Evolutionary conservation across 441 rosid species (phyloP).

Genomic region (Croton setiger): DNA sequence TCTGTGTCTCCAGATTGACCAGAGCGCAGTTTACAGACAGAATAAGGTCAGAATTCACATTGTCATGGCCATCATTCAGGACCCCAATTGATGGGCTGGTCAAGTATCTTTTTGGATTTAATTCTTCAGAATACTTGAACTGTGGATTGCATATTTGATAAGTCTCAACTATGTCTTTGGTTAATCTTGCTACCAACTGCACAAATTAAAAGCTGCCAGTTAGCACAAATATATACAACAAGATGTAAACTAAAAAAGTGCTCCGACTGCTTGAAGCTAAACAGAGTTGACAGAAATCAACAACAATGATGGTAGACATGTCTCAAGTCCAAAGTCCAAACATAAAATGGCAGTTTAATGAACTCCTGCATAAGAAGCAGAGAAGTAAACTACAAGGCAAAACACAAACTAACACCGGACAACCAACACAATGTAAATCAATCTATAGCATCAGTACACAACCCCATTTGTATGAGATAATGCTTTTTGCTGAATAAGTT

Average conservation of each 20-base stretch:
- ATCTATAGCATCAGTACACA: not conserved
- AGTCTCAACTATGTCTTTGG: conserved; percentile 89
- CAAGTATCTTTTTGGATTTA: conserved; percentile 95
- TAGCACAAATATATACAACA: conserved; percentile 31
- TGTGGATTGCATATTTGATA: conserved; percentile 86
- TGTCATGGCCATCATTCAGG: conserved; percentile 94
- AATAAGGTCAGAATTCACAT: conserved; percentile 95
- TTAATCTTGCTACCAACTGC: conserved; percentile 91
- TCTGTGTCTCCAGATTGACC: conserved; percentile 66
- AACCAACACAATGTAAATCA: not conserved
- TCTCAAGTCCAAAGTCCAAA: not conserved
- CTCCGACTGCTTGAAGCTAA: conserved; percentile 11
- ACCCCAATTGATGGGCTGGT: conserved; percentile 94
- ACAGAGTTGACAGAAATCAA: conserved; percentile 1
- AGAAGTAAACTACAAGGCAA: conserved; percentile 9
- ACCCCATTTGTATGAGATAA: not conserved
- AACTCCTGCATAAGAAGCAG: conserved; percentile 17
- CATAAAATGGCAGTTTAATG: conserved; percentile 8
- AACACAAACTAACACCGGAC: not conserved
- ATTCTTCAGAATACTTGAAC: conserved; percentile 89
- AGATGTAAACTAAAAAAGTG: conserved; percentile 7
- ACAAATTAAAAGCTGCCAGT: conserved; percentile 30
- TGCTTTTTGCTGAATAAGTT: too few species aligned
- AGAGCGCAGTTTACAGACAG: conserved; percentile 71
- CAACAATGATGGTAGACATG: conserved; percentile 3